A percentile compares a stretch with the other conserved stretches of the same genome.
Evolutionary conservation across 2,329 filamentous ascomycete species (phyloP).

Genomic region (Botrytis cinerea): DNA sequence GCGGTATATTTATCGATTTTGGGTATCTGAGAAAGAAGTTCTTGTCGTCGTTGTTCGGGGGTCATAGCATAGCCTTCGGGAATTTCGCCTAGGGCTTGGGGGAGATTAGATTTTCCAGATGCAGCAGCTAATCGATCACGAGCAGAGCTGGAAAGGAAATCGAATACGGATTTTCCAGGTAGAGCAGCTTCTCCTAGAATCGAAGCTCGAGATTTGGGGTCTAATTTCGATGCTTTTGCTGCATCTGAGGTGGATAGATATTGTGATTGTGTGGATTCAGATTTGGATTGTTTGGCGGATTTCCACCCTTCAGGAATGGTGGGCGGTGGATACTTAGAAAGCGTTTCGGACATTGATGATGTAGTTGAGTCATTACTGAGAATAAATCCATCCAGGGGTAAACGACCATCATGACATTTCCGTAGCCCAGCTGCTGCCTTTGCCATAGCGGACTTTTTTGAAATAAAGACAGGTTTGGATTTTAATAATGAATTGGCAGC

Average conservation of each 20-base stretch:
- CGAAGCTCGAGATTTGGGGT: conserved; percentile 74
- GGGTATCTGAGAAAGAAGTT: conserved; percentile 61
- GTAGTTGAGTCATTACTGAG: conserved; percentile 59
- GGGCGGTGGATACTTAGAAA: conserved; percentile 61
- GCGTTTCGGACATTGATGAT: conserved; percentile 47
- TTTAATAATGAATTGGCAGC: conserved; percentile 64
- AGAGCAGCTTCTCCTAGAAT: conserved; percentile 79
- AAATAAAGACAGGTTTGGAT: conserved; percentile 72
- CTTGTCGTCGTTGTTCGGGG: conserved; percentile 62
- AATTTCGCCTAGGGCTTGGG: conserved; percentile 73
- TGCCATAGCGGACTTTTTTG: conserved; percentile 59
- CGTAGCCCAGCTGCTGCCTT: conserved; percentile 51
- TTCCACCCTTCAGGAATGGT: conserved; percentile 74
- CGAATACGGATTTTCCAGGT: conserved; percentile 93
- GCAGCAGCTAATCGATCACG: conserved; percentile 74
- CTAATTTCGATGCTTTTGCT: conserved; percentile 72
- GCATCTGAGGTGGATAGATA: conserved; percentile 74
- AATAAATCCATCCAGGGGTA: conserved; percentile 79
- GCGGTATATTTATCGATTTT: conserved; percentile 67
- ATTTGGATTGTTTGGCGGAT: conserved; percentile 54
- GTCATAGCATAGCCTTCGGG: conserved; percentile 64
- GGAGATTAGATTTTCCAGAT: conserved; percentile 76
- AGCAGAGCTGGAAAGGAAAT: conserved; percentile 78
- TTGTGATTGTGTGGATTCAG: conserved; percentile 38
- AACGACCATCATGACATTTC: conserved; percentile 79